Base-by-base conservation (phyloP, 179 eudicot genomes). In the Carnegiea gigantea region DNA sequence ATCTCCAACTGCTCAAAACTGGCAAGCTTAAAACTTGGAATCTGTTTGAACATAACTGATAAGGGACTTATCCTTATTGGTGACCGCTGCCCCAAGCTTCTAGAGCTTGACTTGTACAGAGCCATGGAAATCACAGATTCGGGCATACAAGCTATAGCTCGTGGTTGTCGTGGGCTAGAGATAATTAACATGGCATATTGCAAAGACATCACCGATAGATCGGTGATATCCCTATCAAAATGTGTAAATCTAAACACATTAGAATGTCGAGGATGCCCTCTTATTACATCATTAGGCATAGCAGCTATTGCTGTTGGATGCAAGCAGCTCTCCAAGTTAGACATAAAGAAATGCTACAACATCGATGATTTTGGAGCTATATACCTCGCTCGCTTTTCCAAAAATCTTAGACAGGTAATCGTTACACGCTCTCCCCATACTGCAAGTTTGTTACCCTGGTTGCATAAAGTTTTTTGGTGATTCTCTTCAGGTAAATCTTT, bases 81-180 rank as follows among this genome's bases (percentile, higher is more conserved):
- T 82, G 85, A 82, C 80, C 68, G 84, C 83, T 95, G 97, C 86
- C 82, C 92, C 28, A 91, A 92, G 87, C 94, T 95, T 64, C 84
- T 84, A 80, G 98, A 95, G 84, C 90, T 95, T 70, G 99, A 95
- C 82, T 85, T 95, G 65, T 95, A 95, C 91, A 94, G 98, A 97
- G 91, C 93, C 75, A 89, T 89, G 86, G 95, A 91, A 84, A 88
- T 94, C 76, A 87, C 92, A 0, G 97, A 95, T 85, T 82, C 87
- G 49, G 94, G 95, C 82, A 88, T 95, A 60, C 84, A 83, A 46
- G 90, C 93, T 70, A 85, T 94, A 76, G 93, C 95, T 75, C 87
- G 78, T 76, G 98, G 99, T 67, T 94, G 98, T 79, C 88, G 87
- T 43, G 82, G 77, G 77, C 86, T 95, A 79, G 90, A 95, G 85